These are phyloP conservation scores for Delphinella strobiligena DNA, from an alignment of 2,329 filamentous ascomycete species.

Conservation along the genomic window DNA sequence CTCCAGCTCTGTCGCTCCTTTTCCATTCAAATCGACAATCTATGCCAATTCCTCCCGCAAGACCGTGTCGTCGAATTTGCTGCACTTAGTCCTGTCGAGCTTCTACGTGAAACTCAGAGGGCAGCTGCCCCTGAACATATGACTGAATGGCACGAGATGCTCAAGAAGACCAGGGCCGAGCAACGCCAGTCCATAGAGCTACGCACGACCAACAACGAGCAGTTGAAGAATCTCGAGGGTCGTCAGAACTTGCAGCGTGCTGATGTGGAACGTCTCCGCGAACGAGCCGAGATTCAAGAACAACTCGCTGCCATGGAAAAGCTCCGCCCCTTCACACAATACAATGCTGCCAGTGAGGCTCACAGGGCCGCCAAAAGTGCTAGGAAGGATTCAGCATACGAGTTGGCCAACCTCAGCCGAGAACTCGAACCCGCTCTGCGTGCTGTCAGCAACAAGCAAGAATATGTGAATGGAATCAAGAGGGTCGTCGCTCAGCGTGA, in stretches of 20 bases:
- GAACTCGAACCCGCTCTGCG: slow-evolving; percentile 55
- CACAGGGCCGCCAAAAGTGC: slow-evolving; percentile 42
- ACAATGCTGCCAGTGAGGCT: slow-evolving; percentile 41
- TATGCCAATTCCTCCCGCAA: slow-evolving; percentile 94
- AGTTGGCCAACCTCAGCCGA: slow-evolving; percentile 48
- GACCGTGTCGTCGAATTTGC: slow-evolving; percentile 94
- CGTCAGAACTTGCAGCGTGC: slow-evolving; percentile 64
- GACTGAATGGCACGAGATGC: slow-evolving; percentile 60
- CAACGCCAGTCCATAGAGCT: slow-evolving; percentile 51
- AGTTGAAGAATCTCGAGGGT: slow-evolving; percentile 54
- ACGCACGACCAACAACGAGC: slow-evolving; percentile 23
- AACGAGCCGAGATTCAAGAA: slow-evolving; percentile 57
- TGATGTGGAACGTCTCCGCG: slow-evolving; percentile 71
- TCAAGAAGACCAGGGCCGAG: slow-evolving; percentile 58
- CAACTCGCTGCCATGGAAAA: slow-evolving; percentile 54
- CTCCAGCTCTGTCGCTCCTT: slow-evolving; percentile 56
- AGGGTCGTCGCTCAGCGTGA: slow-evolving; percentile 44
- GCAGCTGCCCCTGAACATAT: slow-evolving; percentile 77
- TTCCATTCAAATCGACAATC: slow-evolving; percentile 91
- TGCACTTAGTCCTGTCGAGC: slow-evolving; percentile 64
- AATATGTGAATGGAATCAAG: slow-evolving; percentile 50
- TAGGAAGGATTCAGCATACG: slow-evolving; percentile 42
- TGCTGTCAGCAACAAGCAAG: slow-evolving; percentile 57
- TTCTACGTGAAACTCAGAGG: slow-evolving; percentile 75
- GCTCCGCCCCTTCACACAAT: slow-evolving; percentile 54